Conservation (phyloP, 2,329 filamentous ascomycete genomes). For the Biscogniauxia marginata region DNA sequence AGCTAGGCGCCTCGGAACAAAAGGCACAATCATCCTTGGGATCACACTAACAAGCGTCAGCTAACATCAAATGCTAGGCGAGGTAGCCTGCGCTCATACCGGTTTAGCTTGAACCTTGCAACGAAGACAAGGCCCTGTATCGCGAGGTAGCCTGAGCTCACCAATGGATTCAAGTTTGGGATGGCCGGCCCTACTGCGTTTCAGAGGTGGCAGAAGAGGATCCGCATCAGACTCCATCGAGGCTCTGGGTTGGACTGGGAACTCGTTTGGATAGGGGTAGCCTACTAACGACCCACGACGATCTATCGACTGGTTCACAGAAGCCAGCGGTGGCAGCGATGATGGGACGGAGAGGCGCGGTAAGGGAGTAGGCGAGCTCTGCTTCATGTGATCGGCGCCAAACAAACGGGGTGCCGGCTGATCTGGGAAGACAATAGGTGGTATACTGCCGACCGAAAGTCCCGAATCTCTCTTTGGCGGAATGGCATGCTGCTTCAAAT, state of each 20-base stretch:
- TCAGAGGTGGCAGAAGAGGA: conserved; percentile 53
- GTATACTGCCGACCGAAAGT: conserved; percentile 39
- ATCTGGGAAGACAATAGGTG: conserved; percentile 37
- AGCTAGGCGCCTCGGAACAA: conserved; percentile 40
- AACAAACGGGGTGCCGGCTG: conserved; percentile 31
- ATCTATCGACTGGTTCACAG: conserved; percentile 36
- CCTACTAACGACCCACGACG: conserved; percentile 41
- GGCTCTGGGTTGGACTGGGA: conserved; percentile 36
- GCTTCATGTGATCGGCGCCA: conserved; percentile 34
- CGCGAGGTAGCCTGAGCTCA: conserved; percentile 50
- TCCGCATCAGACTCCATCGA: conserved; percentile 50
- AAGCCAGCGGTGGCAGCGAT: conserved; percentile 36
- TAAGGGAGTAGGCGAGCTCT: conserved; percentile 40
- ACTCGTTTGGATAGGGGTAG: conserved; percentile 42
- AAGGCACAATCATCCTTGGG: conserved; percentile 47
- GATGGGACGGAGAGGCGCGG: conserved; percentile 37
- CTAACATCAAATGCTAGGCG: neutral
- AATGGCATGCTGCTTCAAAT: conserved; percentile 46
- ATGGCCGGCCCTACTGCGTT: conserved; percentile 51
- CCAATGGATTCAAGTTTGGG: conserved; percentile 56
- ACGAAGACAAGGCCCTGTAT: conserved; percentile 49
- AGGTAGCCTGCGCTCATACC: conserved; percentile 36
- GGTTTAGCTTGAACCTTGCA: conserved; percentile 47
- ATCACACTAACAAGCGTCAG: conserved; percentile 47
- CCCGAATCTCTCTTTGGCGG: conserved; percentile 46